phyloP scores from a whole-genome alignment of 129 eudicot genomes.

The Helianthus annuus region HanXRQr2.0-SUNRISE NC_035445.2:15804409-15804908 shows the following conservation, averaged over 20 bases:
- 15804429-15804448: neutral
- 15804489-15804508: constrained; percentile 1
- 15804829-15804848: constrained; percentile 81
- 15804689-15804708: constrained; percentile 99
- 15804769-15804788: constrained; percentile 42
- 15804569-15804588: neutral
- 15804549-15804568: constrained; percentile 4
- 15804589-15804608: constrained; percentile 17
- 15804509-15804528: neutral
- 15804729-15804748: neutral
- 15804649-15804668: constrained; percentile 33
- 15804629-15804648: constrained; percentile 27
- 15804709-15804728: constrained; percentile 47
- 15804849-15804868: constrained; percentile 82
- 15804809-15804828: constrained; percentile 96
- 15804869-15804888: constrained; percentile 77
- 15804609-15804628: neutral
- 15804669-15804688: constrained; percentile 73
- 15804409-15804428: neutral
- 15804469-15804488: neutral
- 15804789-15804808: constrained; percentile 87
- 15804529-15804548: constrained; percentile 12
- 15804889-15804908: constrained; percentile 66
- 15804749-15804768: constrained; percentile 28
- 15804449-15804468: neutral